phyloP scores from a whole-genome alignment of 1,139 yeast species.

The Suhomyces bokatorum region DNA sequence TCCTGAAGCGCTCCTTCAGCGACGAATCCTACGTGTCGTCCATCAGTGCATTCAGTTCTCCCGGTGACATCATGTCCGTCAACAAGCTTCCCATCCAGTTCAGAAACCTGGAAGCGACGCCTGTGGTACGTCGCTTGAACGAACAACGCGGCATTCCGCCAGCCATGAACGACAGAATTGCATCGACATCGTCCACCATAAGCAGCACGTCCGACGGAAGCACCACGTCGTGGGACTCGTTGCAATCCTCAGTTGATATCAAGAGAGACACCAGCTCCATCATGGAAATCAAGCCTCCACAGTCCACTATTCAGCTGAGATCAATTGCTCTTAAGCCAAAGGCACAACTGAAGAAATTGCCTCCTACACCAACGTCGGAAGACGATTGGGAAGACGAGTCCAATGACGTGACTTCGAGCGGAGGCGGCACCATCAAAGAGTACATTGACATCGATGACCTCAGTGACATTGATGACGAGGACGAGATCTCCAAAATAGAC shows the following conservation, averaged over 20 bases:
- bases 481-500: background rate
- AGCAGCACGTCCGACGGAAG: conserved; percentile 14
- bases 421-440: background rate
- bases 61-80: conserved; percentile 34
- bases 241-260: conserved; percentile 37
- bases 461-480: background rate
- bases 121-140: conserved; percentile 4
- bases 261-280: conserved; percentile 13
- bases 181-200: conserved; percentile 9
- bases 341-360: conserved; percentile 5
- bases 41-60: conserved; percentile 40
- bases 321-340: conserved; percentile 2
- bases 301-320: background rate
- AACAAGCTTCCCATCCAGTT: conserved; percentile 9
- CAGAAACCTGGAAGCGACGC: conserved; percentile 4
- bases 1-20: conserved; percentile 37
- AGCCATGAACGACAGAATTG: background rate
- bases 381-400: conserved; percentile 10
- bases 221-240: conserved; percentile 35
- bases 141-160: conserved; percentile 1
- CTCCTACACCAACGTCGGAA: conserved; percentile 2
- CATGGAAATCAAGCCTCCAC: background rate
- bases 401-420: background rate
- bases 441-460: background rate
- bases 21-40: conserved; percentile 43